These are phyloP conservation scores for Scedosporium dehoogii DNA, from an alignment of 2,329 filamentous ascomycete genomes.

Conservation along the genomic window DNA sequence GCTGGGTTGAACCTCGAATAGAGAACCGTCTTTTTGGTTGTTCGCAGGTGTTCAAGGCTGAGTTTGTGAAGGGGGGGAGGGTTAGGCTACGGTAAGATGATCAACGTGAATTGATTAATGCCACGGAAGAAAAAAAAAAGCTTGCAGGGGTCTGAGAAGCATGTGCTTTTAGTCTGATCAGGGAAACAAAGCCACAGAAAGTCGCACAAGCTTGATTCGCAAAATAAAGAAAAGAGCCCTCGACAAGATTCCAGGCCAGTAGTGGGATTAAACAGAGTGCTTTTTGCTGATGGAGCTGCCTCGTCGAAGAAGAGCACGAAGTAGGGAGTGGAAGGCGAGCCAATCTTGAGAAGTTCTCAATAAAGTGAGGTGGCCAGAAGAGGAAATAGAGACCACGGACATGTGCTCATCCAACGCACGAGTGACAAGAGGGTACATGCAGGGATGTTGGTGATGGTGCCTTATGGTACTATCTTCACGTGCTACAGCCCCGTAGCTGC, in stretches of 20 bases:
- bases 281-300: neutral
- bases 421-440: neutral
- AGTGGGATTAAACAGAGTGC: neutral
- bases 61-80: neutral
- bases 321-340: neutral
- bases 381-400: slow-evolving; percentile 4
- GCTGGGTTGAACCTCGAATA: no score
- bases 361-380: slow-evolving; percentile 6
- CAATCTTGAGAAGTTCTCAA: neutral
- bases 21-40: no score
- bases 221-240: neutral
- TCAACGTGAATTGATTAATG: neutral
- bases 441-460: neutral
- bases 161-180: neutral
- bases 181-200: neutral
- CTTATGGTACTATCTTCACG: slow-evolving; percentile 1
- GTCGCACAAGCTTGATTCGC: neutral
- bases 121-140: neutral
- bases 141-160: neutral
- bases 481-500: neutral
- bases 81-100: neutral
- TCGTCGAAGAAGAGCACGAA: neutral
- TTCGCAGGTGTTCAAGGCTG: no score
- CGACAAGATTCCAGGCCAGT: neutral
- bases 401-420: neutral